Evolutionary conservation across 768 basidiomycete genomes (phyloP).

Genomic region (Collybiopsis luxurians): DNA sequence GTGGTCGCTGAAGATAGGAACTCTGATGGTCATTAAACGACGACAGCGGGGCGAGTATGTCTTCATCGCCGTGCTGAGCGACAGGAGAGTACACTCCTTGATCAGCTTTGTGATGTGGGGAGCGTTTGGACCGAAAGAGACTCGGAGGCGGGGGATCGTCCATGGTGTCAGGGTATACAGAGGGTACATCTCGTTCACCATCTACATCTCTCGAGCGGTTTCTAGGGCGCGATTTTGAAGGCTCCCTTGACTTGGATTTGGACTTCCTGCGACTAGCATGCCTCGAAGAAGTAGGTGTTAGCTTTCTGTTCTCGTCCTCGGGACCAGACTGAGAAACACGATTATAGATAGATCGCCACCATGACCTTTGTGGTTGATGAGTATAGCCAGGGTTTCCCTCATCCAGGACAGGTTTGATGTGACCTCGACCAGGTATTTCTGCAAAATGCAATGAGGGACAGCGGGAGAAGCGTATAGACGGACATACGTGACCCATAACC

Average conservation of each 20-base stretch:
- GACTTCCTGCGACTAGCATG: constrained; percentile 7
- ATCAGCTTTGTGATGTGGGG: neutral
- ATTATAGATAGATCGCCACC: constrained; percentile 57
- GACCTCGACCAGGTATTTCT: constrained; percentile 22
- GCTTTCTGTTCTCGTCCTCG: constrained; percentile 23
- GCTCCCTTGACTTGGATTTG: constrained; percentile 13
- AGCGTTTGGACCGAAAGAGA: constrained; percentile 12
- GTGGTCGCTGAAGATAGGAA: constrained; percentile 7
- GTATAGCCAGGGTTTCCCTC: constrained; percentile 18
- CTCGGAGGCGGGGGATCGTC: constrained; percentile 40
- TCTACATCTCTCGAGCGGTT: constrained; percentile 16
- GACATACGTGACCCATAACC: constrained; percentile 41
- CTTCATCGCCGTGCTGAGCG: constrained; percentile 5
- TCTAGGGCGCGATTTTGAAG: constrained; percentile 14
- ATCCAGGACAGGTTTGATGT: constrained; percentile 14
- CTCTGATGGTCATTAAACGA: constrained; percentile 14
- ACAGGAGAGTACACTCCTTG: neutral
- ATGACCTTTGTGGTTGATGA: constrained; percentile 36
- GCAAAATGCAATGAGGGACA: neutral
- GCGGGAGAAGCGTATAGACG: neutral
- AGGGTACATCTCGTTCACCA: constrained; percentile 13
- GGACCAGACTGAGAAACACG: constrained; percentile 43
- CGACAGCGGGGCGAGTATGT: constrained; percentile 17
- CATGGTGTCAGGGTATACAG: constrained; percentile 23
- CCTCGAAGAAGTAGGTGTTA: constrained; percentile 7